phyloP scores from a whole-genome alignment of 805 yeast genomes.

The Spathaspora sp. region DNA sequence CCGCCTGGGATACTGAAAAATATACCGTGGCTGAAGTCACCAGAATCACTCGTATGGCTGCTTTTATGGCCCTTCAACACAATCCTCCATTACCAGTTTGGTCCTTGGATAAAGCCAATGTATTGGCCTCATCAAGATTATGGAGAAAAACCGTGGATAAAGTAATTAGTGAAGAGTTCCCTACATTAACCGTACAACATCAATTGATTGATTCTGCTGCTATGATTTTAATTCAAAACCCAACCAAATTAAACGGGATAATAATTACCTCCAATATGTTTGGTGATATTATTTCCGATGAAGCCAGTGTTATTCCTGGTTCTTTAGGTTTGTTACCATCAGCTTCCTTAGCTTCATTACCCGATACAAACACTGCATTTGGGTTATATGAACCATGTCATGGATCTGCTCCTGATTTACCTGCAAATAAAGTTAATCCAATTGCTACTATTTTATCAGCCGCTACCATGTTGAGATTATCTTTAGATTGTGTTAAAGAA shows the following conservation, averaged over 20 bases:
- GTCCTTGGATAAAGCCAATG: conserved; percentile 97
- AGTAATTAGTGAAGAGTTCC: conserved; percentile 84
- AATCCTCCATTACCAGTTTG: conserved; percentile 93
- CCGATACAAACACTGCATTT: conserved; percentile 90
- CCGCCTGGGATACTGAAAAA: conserved; percentile 91
- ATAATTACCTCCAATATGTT: conserved; percentile 94
- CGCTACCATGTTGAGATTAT: conserved; percentile 95
- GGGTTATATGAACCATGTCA: conserved; percentile 98
- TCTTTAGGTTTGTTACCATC: conserved; percentile 94
- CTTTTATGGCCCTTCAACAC: conserved; percentile 88
- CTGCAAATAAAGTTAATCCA: conserved; percentile 86
- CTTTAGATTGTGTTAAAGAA: conserved; percentile 77
- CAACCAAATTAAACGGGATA: conserved; percentile 88
- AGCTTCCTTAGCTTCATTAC: conserved; percentile 94
- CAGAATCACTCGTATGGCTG: conserved; percentile 98
- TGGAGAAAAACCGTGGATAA: conserved; percentile 94
- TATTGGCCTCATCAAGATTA: conserved; percentile 89
- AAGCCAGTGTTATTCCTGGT: conserved; percentile 97
- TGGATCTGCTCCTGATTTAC: conserved; percentile 96
- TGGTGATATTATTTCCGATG: conserved; percentile 97
- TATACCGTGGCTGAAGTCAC: conserved; percentile 90
- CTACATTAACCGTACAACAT: conserved; percentile 80
- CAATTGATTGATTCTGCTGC: conserved; percentile 99
- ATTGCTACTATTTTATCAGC: conserved; percentile 92
- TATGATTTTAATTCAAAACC: conserved; percentile 91